Evolutionary conservation across 306 rosid genomes (phyloP), one percentile per base, ranked within the genome.

Genomic region (Cicer pinnatifidum): DNA sequence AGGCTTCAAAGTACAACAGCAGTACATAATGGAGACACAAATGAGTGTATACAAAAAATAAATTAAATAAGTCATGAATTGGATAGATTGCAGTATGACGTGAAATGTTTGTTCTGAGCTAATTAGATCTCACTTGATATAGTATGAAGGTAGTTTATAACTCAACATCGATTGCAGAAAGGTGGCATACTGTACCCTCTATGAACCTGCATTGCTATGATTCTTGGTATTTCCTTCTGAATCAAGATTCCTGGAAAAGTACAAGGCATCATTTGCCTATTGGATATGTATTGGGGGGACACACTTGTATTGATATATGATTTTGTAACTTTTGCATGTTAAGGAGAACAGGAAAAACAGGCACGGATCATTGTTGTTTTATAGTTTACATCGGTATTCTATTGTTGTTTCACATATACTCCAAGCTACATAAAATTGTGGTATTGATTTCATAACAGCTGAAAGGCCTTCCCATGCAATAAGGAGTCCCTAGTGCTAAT

Each of bases 1-100:
- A 73, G 48, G 52, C 35, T 28, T 67, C 2, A n/a, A 56, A 63
- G 40, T 71, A n/a, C 64, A 33, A 64, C 73, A 47, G 86, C 64
- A 66, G 48, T 75, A 48, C 80, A 56, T 8, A 79, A 52, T 59
- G 81, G 69, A 76, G 79, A 72, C 78, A 41, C 56, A 67, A 23
- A 63, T 56, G 67, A 16, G 66, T 79, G 61, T 35, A 66, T 40
- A 43, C 59, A 52, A 35, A 58, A 17, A 16, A 57, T 19, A 33
- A 59, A 74, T 56, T 45, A 17, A 76, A 67, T 67, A 80, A 76
- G 75, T 45, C 5, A 35, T 0, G 66, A 69, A 80, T 44, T 53
- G 48, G 72, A 54, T 83, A 23, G 15, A 16, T 28, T 69, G 61
- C 67, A 12, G 70, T 53, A 37, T 60, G 73, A 40, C 59, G 58